Base-by-base conservation (phyloP, 2,329 filamentous ascomycete species). In the Xylaria sp. region DNA sequence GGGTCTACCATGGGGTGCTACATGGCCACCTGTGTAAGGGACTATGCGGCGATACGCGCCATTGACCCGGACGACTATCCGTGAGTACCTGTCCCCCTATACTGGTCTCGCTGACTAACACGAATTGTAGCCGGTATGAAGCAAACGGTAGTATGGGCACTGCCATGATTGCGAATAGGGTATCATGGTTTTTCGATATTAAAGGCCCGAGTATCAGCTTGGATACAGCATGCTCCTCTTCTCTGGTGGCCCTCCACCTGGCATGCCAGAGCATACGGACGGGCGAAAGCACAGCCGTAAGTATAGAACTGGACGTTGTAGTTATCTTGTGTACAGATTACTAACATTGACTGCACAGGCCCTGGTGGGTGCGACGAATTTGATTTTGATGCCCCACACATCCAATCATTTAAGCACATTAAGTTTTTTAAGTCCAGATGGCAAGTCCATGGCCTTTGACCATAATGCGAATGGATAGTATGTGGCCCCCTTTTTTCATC, bases 191-290 rank as follows among this genome's bases (percentile, higher is more conserved):
- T 52, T 74, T 72, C 47, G 67, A 76, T 48, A 62, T 77, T 38
- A 65, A 63, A 39, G 74, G 74, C 7, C 70, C 74, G 2, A 72
- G 70, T 49, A 64, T 76, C 55, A 73, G 71, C n/a, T 57, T 78
- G 29, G 74, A 77, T 44, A 77, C 75, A 3, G 76, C 72, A 7
- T 78, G 76, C 56, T 76, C 74, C 1, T 69, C 69, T 17, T 70
- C 69, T 18, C 61, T 77, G 9, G 68, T 72, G 4, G 72, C 71
- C 1, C 62, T 77, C 18, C 70, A 76, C 46, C 52, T 71, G 19
- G 76, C 73, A 7, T 70, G 69, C 50, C 72, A 73, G 41, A 69
- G 69, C 9, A 62, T 77, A 9, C 63, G 69, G 20, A 65, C 61
- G 17, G 69, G 73, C 11, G 72, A 75, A 47, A 66, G 66, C 5